phyloP scores from a whole-genome alignment of 805 yeast species.

The Brettanomyces anomalus region DNA sequence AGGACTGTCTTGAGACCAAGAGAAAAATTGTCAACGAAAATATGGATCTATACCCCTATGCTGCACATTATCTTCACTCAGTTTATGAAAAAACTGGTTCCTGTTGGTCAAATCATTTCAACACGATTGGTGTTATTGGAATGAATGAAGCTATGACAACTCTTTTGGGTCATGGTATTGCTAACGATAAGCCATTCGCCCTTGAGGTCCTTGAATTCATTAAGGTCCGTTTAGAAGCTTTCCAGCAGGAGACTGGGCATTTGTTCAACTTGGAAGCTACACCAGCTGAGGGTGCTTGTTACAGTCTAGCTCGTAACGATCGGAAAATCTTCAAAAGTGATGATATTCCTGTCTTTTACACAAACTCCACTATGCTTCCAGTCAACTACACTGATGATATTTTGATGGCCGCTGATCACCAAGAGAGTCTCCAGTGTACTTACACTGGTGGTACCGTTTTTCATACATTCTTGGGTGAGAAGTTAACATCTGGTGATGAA shows the following conservation, averaged over 20 bases:
- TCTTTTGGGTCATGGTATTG: conserved; percentile 1
- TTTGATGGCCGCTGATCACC: conserved; percentile 1
- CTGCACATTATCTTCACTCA: not conserved
- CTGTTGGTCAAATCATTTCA: conserved; percentile 2
- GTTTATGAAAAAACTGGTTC: conserved; percentile 1
- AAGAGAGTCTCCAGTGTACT: not conserved
- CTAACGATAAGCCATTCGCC: conserved; percentile 1
- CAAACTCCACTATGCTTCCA: conserved; percentile 1
- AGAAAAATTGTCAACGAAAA: not conserved
- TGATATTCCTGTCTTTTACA: conserved; percentile 1
- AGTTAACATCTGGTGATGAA: not conserved
- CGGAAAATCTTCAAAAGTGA: not conserved
- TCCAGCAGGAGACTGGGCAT: conserved; percentile 2
- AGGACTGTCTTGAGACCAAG: conserved; percentile 1
- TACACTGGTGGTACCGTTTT: conserved; percentile 3
- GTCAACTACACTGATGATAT: not conserved
- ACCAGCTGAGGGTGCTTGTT: conserved; percentile 1
- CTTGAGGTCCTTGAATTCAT: not conserved
- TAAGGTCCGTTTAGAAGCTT: not conserved
- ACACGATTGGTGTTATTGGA: conserved; percentile 1
- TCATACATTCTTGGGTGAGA: conserved; percentile 1
- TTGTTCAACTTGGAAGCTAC: conserved; percentile 1
- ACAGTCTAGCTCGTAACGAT: conserved; percentile 1
- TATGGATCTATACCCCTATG: not conserved
- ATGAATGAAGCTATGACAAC: conserved; percentile 1